Evolutionary conservation across 306 rosid genomes (phyloP).

Genomic region (Sesbania bispinosa): DNA sequence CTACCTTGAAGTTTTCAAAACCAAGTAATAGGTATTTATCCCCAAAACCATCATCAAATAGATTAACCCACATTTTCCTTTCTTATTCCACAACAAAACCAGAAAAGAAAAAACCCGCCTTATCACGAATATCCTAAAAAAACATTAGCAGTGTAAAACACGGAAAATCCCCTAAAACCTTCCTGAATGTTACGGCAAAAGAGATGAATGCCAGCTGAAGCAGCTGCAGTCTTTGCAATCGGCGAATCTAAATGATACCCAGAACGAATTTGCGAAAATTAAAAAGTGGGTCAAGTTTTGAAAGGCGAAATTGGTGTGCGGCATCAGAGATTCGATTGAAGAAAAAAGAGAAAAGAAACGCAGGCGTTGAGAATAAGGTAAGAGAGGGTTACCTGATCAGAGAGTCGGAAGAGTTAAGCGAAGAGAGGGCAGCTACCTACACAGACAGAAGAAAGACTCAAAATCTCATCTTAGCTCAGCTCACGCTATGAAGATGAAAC

Average conservation of each 20-base stretch:
- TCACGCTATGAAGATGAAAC: constrained; percentile 14
- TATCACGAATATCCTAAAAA: not conserved
- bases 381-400: constrained; percentile 35
- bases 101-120: not conserved
- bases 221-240: not conserved
- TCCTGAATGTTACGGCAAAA: too few species aligned
- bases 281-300: not conserved
- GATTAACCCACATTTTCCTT: not conserved
- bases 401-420: too few species aligned
- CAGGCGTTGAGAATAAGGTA: not conserved
- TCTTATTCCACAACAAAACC: not conserved
- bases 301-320: not conserved
- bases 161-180: not conserved
- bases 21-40: not conserved
- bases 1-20: not conserved
- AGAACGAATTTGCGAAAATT: not conserved
- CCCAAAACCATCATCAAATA: not conserved
- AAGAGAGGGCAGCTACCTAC: constrained; percentile 26
- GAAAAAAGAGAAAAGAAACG: not conserved
- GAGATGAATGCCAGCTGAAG: constrained; percentile 6
- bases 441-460: not conserved
- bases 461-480: not conserved
- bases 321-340: not conserved
- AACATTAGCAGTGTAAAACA: not conserved
- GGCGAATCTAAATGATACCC: not conserved